phyloP scores from a whole-genome alignment of 805 yeast species.

The Metschnikowia arizonensis region DNA sequence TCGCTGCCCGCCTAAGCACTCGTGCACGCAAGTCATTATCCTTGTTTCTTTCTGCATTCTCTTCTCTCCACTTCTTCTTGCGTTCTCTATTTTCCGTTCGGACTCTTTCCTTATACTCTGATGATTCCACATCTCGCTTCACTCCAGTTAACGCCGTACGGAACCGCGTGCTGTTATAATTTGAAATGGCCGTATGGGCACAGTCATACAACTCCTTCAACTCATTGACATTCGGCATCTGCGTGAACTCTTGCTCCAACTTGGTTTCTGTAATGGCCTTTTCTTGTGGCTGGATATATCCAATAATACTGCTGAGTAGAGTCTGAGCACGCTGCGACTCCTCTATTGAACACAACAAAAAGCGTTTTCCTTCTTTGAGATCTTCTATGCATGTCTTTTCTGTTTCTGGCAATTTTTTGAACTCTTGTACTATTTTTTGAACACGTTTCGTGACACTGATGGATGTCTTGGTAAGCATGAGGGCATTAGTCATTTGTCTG shows the following conservation, averaged over 20 bases:
- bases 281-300: constrained; percentile 1
- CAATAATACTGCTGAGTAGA: constrained; percentile 22
- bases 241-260: constrained; percentile 7
- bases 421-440: constrained; percentile 10
- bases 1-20: constrained; percentile 66
- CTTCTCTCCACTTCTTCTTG: constrained; percentile 80
- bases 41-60: constrained; percentile 73
- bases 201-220: constrained; percentile 15
- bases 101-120: constrained; percentile 51
- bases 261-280: not conserved
- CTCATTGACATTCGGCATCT: not conserved
- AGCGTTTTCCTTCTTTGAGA: constrained; percentile 30
- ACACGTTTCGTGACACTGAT: constrained; percentile 12
- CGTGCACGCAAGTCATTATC: constrained; percentile 83
- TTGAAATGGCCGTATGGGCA: constrained; percentile 24
- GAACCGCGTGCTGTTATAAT: constrained; percentile 20
- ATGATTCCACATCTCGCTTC: constrained; percentile 27
- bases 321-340: constrained; percentile 20
- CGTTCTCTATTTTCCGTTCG: constrained; percentile 69
- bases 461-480: constrained; percentile 17
- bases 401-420: constrained; percentile 21
- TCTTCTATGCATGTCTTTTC: constrained; percentile 26
- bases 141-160: constrained; percentile 18
- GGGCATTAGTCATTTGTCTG: constrained; percentile 36
- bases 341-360: constrained; percentile 19